These are phyloP conservation scores for Botrytis pseudocinerea DNA, from an alignment of 2,329 filamentous ascomycete species.

Conservation along the genomic window DNA sequence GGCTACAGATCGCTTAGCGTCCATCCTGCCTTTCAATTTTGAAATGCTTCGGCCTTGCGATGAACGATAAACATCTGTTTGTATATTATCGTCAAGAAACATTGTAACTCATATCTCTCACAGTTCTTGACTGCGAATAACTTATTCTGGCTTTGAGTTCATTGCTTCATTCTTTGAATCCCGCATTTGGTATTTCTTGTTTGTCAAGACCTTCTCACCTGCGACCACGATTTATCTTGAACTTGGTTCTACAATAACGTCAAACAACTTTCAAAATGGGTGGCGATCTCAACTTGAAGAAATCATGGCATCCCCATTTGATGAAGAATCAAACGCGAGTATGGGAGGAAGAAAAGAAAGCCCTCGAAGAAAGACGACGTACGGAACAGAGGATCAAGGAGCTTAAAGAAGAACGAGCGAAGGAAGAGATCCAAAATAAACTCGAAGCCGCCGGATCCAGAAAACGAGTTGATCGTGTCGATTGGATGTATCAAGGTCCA, in stretches of 20 bases:
- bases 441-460: conserved; percentile 86
- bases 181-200: neutral
- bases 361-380: conserved; percentile 90
- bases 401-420: conserved; percentile 86
- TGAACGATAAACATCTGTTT: neutral
- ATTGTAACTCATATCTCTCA: neutral
- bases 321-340: conserved; percentile 89
- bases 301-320: conserved; percentile 90
- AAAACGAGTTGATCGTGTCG: conserved; percentile 79
- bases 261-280: conserved; percentile 65
- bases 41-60: conserved; percentile 15
- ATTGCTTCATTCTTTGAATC: neutral
- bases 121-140: neutral
- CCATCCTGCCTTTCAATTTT: conserved; percentile 2
- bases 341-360: conserved; percentile 89
- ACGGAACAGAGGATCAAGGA: conserved; percentile 91
- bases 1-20: conserved; percentile 10
- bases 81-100: conserved; percentile 1
- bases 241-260: neutral
- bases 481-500: conserved; percentile 98
- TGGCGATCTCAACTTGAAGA: conserved; percentile 93
- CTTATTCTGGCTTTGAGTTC: neutral
- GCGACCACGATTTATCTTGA: neutral
- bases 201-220: neutral
- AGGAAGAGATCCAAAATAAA: conserved; percentile 87